Percentiles rank a stretch among this genome's conserved stretches.
These are phyloP conservation scores for Beta macrorhiza DNA, from an alignment of 179 eudicot genomes.

Conservation along the genomic window DNA sequence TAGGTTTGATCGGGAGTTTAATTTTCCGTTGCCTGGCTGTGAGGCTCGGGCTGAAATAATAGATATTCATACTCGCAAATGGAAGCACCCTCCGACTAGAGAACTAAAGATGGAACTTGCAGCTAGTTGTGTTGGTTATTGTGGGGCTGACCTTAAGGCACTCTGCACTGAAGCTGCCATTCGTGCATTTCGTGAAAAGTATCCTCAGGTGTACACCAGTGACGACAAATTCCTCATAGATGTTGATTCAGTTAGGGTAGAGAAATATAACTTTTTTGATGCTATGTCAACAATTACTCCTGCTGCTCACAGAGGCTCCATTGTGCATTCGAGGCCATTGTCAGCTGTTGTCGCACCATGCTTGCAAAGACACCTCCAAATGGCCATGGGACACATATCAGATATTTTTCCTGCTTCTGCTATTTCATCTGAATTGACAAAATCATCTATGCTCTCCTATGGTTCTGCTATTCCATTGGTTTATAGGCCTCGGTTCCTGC, in stretches of 20 bases:
- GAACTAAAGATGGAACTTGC: conserved; percentile 88
- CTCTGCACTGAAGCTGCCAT: conserved; percentile 99
- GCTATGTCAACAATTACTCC: conserved; percentile 98
- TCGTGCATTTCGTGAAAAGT: conserved; percentile 96
- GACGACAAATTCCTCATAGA: conserved; percentile 96
- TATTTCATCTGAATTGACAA: conserved; percentile 63
- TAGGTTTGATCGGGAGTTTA: conserved; percentile 96
- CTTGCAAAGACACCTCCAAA: conserved; percentile 67
- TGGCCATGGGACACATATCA: conserved; percentile 66
- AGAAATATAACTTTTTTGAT: conserved; percentile 81
- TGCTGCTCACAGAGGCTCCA: conserved; percentile 99
- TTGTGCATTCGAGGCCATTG: conserved; percentile 94
- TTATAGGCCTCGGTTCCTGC: conserved; percentile 85
- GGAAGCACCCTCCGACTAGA: conserved; percentile 88
- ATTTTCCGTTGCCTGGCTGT: conserved; percentile 91
- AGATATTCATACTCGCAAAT: conserved; percentile 94
- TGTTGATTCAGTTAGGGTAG: conserved; percentile 87
- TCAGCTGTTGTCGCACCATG: conserved; percentile 91
- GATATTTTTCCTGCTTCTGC: conserved; percentile 83
- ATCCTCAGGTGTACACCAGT: conserved; percentile 98
- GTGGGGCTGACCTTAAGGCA: conserved; percentile 99
- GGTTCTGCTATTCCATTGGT: conserved; percentile 91
- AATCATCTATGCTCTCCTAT: conserved; percentile 75
- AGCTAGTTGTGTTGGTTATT: conserved; percentile 97
- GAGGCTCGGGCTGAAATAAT: conserved; percentile 97